phyloP scores from a whole-genome alignment of 345 rosid species.

The Adansonia digitata region DNA sequence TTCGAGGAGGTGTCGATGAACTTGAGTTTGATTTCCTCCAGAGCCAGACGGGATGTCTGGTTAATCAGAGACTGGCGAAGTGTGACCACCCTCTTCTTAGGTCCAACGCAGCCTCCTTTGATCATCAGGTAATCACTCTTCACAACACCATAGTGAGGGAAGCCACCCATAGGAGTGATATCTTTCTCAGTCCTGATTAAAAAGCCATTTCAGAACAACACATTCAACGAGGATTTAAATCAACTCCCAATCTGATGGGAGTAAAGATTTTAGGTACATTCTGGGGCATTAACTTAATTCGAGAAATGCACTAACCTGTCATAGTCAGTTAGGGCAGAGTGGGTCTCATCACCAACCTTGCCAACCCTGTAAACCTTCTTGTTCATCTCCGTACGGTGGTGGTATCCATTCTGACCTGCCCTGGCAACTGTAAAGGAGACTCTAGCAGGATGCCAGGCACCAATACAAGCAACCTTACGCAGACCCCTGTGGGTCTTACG shows the following conservation, averaged over 20 bases:
- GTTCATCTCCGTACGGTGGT: background rate
- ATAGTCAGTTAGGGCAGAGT: slow-evolving; percentile 61
- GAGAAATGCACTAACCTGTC: slow-evolving; percentile 44
- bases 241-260: background rate
- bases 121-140: background rate
- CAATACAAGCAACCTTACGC: background rate
- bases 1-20: slow-evolving; percentile 57
- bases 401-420: background rate
- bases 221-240: background rate
- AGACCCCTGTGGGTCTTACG: slow-evolving; percentile 1
- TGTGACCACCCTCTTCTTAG: background rate
- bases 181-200: background rate
- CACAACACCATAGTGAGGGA: slow-evolving; percentile 1
- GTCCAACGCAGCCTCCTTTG: background rate
- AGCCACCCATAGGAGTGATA: background rate
- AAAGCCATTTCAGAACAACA: no score
- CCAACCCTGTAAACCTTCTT: background rate
- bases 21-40: slow-evolving; percentile 66
- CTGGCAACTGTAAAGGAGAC: background rate
- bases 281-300: no score
- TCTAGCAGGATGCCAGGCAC: background rate
- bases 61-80: slow-evolving; percentile 15
- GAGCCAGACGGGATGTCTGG: slow-evolving; percentile 70
- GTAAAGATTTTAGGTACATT: no score
- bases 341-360: slow-evolving; percentile 37